These are phyloP conservation scores for Aspergillus novofumigatus DNA, from an alignment of 2,329 filamentous ascomycete genomes.

Conservation along the genomic window DNA sequence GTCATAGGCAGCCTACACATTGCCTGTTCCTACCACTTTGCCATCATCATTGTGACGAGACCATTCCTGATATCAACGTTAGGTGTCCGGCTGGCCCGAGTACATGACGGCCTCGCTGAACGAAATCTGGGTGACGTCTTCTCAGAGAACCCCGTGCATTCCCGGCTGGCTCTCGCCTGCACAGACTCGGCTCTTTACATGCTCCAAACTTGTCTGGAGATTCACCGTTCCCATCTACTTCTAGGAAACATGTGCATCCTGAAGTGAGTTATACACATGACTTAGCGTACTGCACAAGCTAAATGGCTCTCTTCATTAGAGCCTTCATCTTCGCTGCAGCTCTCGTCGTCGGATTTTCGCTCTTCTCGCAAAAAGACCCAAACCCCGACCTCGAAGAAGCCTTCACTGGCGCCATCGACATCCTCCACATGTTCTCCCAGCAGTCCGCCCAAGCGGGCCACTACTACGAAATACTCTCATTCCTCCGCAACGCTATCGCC, in stretches of 20 bases:
- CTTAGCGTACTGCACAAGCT: background rate
- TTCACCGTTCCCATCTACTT: conserved; percentile 42
- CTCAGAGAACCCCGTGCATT: conserved; percentile 26
- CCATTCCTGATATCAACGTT: conserved; percentile 52
- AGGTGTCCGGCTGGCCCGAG: conserved; percentile 33
- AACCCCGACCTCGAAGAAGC: conserved; percentile 39
- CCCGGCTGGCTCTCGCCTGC: conserved; percentile 49
- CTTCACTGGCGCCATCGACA: conserved; percentile 48
- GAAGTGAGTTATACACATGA: conserved; percentile 43
- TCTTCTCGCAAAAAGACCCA: conserved; percentile 48
- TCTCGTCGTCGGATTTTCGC: conserved; percentile 53
- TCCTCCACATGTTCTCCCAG: conserved; percentile 46
- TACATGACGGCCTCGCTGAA: conserved; percentile 22
- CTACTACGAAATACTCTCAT: conserved; percentile 53
- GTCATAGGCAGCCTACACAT: conserved; percentile 52
- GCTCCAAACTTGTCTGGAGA: conserved; percentile 51
- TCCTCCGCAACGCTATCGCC: conserved; percentile 44
- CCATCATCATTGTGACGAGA: conserved; percentile 54
- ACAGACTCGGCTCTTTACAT: conserved; percentile 54
- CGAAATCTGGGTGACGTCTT: conserved; percentile 7
- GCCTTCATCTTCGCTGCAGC: conserved; percentile 56
- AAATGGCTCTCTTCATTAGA: conserved; percentile 23
- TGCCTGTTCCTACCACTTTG: conserved; percentile 57
- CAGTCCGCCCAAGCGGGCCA: conserved; percentile 55
- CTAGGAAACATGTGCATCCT: conserved; percentile 57